phyloP scores from a whole-genome alignment of 2,329 filamentous ascomycete genomes.

The Aplosporella prunicola region DNA sequence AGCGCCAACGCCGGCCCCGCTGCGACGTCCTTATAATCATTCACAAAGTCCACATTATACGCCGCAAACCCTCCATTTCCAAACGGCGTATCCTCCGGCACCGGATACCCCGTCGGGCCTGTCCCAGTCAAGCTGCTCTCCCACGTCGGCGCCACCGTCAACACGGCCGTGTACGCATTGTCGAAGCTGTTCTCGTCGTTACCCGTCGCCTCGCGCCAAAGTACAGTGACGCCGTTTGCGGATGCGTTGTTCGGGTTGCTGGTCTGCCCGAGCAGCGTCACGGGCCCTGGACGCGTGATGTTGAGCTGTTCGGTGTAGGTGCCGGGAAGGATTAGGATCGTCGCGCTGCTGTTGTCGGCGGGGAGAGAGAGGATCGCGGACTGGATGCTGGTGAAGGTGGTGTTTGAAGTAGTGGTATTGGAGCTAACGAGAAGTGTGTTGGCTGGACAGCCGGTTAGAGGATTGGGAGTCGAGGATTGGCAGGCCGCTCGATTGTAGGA shows the following conservation, averaged over 20 bases:
- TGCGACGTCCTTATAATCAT: conserved; percentile 45
- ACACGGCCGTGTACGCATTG: conserved; percentile 52
- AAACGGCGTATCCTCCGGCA: conserved; percentile 52
- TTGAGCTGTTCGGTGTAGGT: conserved; percentile 57
- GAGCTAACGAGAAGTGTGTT: conserved; percentile 22
- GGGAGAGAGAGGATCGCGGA: conserved; percentile 40
- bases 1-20: conserved; percentile 52
- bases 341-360: conserved; percentile 36
- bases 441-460: conserved; percentile 31
- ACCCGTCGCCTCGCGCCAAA: conserved; percentile 49
- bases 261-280: conserved; percentile 53
- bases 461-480: conserved; percentile 28
- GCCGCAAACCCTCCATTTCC: conserved; percentile 54
- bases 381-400: conserved; percentile 33
- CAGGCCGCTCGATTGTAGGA: conserved; percentile 17
- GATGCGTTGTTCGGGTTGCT: conserved; percentile 35
- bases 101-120: conserved; percentile 52
- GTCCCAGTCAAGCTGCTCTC: conserved; percentile 53
- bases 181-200: conserved; percentile 37
- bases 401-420: conserved; percentile 11
- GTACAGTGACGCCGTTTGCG: conserved; percentile 46
- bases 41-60: conserved; percentile 59
- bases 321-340: conserved; percentile 52
- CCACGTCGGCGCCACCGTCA: conserved; percentile 55
- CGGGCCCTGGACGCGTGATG: conserved; percentile 50